Base-by-base conservation (phyloP, 495 filamentous ascomycete genomes). In the Lasiosphaeris hirsuta region DNA sequence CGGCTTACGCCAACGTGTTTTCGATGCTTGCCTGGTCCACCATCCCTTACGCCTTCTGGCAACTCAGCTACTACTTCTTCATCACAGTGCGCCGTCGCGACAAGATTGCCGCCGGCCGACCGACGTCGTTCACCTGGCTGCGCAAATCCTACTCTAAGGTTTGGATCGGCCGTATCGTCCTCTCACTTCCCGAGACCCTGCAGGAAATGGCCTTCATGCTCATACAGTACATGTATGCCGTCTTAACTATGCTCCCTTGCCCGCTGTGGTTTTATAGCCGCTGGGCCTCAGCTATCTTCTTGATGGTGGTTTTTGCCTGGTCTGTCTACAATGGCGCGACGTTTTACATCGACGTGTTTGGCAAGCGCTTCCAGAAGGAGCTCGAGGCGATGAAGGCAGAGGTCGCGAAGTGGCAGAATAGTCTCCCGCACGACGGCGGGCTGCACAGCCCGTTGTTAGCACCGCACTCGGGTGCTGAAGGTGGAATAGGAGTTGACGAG, bases 281-380 rank as follows among this genome's bases (percentile, higher is more conserved):
- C 15, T 92, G 86, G 83, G 83, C 86, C 1, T 93, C 89, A 42
- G 86, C 85, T 1, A 56, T 69, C 0, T 97, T 96, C 75, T 76
- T 98, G 52, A 72, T 86, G 5, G 76, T 81, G 8, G 83, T 98
- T 15, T 97, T 97, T 64, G 72, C 83, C 35, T 96, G 93, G 92
- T 92, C 87, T 63, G 83, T 96, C 48, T 90, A 96, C 71, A 98
- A 98, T 61, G 94, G 94, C 30, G 90, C 92, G 19, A 96, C 92
- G 11, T 98, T 88, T 69, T 98, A 98, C 70, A 96, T 97, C 68
- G 94, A 98, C 62, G 87, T 96, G 11, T 98, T 96, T 62, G 94
- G 94, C 54, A 96, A 88, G 67, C 84, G 92, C 5, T 97, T 97
- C 78, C 90, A 97, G 77, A 95, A 92, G 68, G 95, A 98, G 72